These are phyloP conservation scores for Saksenaea oblongispora DNA, from an alignment of 371 early-diverging fungal genomes.

Conservation along the genomic window DNA sequence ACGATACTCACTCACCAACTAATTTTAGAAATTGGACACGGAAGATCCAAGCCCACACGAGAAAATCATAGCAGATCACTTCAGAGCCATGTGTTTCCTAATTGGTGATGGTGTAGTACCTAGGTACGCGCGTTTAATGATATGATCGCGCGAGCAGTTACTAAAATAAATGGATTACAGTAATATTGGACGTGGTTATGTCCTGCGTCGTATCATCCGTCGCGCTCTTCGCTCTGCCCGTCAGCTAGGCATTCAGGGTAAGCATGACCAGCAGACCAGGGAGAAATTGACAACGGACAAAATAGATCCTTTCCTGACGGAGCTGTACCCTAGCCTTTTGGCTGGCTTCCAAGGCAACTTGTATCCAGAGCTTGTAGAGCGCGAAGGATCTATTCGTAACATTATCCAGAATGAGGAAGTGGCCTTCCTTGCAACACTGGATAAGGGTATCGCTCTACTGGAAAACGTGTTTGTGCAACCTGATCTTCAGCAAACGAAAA, in stretches of 20 bases:
- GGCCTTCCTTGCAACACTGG: slow-evolving; percentile 64
- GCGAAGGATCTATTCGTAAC: slow-evolving; percentile 53
- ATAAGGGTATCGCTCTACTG: slow-evolving; percentile 61
- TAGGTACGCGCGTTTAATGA: slow-evolving; percentile 31
- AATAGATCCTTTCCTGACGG: slow-evolving; percentile 61
- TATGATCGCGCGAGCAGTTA: not conserved
- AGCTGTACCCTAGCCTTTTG: slow-evolving; percentile 62
- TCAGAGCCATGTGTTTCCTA: slow-evolving; percentile 71
- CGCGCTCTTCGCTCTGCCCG: slow-evolving; percentile 73
- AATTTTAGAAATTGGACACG: slow-evolving; percentile 5
- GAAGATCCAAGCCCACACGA: slow-evolving; percentile 53
- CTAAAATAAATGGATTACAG: slow-evolving; percentile 18
- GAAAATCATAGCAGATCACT: slow-evolving; percentile 78
- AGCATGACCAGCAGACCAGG: not conserved
- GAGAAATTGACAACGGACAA: not conserved
- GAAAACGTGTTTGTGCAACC: slow-evolving; percentile 57
- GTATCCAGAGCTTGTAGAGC: slow-evolving; percentile 61
- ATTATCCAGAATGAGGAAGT: slow-evolving; percentile 71
- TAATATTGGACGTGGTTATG: slow-evolving; percentile 78
- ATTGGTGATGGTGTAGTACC: slow-evolving; percentile 82
- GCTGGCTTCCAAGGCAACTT: slow-evolving; percentile 50
- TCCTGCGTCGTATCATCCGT: slow-evolving; percentile 76
- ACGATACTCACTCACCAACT: not conserved
- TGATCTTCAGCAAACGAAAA: slow-evolving; percentile 32
- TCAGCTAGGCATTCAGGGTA: slow-evolving; percentile 65